Base-by-base conservation (phyloP, 176 grass and related monocot species). In the Aechmea fasciata region DNA sequence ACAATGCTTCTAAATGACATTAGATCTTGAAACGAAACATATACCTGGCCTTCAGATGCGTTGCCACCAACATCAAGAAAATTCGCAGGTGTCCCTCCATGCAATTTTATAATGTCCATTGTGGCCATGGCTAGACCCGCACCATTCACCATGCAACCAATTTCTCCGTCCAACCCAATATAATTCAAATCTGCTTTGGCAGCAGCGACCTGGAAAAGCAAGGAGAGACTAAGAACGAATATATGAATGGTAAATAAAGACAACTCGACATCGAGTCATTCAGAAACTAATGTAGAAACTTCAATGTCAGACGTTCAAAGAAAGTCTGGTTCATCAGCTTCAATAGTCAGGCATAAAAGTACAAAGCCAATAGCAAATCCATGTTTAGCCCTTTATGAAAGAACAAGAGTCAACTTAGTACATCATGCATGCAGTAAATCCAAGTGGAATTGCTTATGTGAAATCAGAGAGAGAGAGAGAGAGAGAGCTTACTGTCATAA, bases 131-230 rank as follows among this genome's bases (percentile, higher is more conserved):
- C 95, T 72, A 99, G 80, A 75, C 95, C 95, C 70, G 95, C 95
- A 82, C 95, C 95, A 64, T 99, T 99, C 51, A 99, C 95, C 95
- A 99, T 99, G 84, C 95, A 99, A 71, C 95, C 95, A 77, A 99
- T 99, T 80, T 94, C 95, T 78, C 90, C 95, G 80, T 99, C 95
- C 72, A 99, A 85, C 67, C 95, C 95, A 65, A 90, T 99, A 73
- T 99, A 99, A 82, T 99, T 99, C 80, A 99, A 83, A 83, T 97
- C 84, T 74, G 89, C 89, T 83, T 93, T 87, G 52, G 89, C 94
- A 79, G 94, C 94, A 74, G 77, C 80, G 57, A 97, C 94, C 93
- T 96, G 81, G 28, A 52, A 75, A 71, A 78, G 25, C 28, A 71
- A 55, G 63, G 71, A 72, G 13, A 71, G 19, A 77, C 47, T 3